Base-by-base conservation (phyloP, 371 early-diverging fungal species). In the Gilbertella persicaria region DNA sequence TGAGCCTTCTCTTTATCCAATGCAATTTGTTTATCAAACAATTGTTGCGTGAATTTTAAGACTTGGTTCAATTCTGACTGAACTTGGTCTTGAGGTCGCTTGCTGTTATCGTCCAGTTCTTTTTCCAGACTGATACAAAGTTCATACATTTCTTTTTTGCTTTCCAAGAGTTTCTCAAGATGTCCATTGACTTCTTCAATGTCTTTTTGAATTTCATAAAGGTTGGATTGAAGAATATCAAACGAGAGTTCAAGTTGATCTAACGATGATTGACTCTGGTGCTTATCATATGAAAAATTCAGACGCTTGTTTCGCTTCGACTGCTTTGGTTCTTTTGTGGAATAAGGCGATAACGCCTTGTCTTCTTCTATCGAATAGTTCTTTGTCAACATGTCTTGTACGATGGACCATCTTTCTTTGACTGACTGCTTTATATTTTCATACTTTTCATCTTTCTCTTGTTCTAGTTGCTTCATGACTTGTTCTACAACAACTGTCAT, bases 171-270 rank as follows among this genome's bases (percentile, higher is more conserved):
- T 37, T 71, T 67, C 7, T 71, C 65, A 0, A 71, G 46, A 16
- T 76, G 71, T 2, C 55, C 38, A 4, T 70, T 73, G n/a, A 78
- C 65, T 16, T 69, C 67, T 21, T 74, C 73, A 1, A 82, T 61
- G 51, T 84, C 84, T 6, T 72, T 78, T 44, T 80, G 75, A 23
- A 84, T 78, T 55, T 84, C 84, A n/a, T 64, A 68, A 5, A 81
- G 54, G 50, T 84, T 84, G 14, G 82, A 66, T 44, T 73, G 75
- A 28, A 78, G 45, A 24, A 84, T 82, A 24, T 81, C 84, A 60
- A 80, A 84, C 3, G 71, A 62, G 12, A 84, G 60, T 30, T 84
- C 84, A 6, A 84, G 70, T 43, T 80, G 73, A 37, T 84, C 79
- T 14, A 84, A 50, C 0, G 75, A 65, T 1, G 61, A 59, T 13